Conservation (phyloP, 805 yeast species). For the Hanseniaspora thailandica region DNA sequence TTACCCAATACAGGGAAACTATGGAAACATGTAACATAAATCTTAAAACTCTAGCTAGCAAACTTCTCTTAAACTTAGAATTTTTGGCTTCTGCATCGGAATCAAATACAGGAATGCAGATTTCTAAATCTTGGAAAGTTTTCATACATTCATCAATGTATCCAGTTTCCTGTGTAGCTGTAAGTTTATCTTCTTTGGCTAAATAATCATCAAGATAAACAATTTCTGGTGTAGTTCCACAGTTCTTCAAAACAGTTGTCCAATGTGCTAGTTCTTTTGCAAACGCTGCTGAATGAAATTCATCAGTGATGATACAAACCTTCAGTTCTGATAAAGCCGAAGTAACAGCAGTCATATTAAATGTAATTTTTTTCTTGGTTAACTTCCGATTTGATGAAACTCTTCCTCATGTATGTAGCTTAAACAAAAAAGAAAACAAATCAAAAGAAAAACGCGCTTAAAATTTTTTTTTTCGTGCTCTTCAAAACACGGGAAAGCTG, state of each 20-base stretch:
- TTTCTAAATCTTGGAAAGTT: not conserved
- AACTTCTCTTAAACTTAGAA: not conserved
- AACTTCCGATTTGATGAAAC: not conserved
- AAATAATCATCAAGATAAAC: not conserved
- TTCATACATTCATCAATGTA: not conserved
- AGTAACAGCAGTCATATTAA: not conserved
- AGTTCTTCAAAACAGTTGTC: not conserved
- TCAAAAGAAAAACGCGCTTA: not conserved
- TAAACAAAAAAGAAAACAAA: too few relatives aligned
- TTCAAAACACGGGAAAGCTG: too few relatives aligned
- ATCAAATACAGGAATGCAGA: not conserved
- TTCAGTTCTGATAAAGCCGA: not conserved
- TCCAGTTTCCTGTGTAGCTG: not conserved
- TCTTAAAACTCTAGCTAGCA: not conserved
- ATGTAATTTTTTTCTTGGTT: not conserved
- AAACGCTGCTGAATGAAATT: conserved; percentile 1
- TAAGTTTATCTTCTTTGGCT: not conserved
- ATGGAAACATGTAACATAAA: conserved; percentile 7
- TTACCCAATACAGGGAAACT: conserved; percentile 1
- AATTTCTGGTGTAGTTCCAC: not conserved
- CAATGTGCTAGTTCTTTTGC: not conserved
- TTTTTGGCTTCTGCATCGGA: not conserved
- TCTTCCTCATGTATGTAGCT: too few relatives aligned
- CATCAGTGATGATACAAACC: not conserved
- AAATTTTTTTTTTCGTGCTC: too few relatives aligned